A percentile compares a stretch with the other conserved stretches of the same genome.
Conservation (phyloP, 805 yeast genomes). For the Cyberlindnera bimundalis region DNA sequence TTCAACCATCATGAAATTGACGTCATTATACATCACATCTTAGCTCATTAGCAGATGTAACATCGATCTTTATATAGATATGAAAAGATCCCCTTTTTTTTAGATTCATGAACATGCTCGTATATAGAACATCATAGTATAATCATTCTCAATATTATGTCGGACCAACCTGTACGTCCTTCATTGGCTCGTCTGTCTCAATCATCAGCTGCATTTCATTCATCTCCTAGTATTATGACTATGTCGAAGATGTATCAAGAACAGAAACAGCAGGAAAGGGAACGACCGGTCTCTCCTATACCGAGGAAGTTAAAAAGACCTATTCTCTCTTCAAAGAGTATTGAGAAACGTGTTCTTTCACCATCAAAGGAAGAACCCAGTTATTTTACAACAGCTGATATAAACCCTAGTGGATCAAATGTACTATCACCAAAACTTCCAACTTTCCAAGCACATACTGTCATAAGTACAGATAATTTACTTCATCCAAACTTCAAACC, state of each 20-base stretch:
- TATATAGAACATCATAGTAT: too few species aligned
- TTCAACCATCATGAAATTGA: too few species aligned
- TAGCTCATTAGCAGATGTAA: too few species aligned
- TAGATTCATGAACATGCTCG: too few species aligned
- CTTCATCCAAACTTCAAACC: constrained; percentile 1
- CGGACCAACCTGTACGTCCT: background rate
- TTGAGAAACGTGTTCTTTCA: constrained; percentile 16
- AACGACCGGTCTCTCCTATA: too few species aligned
- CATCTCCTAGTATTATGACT: constrained; percentile 26
- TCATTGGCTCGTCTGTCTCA: background rate
- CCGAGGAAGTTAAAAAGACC: too few species aligned
- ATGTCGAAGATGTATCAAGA: constrained; percentile 25
- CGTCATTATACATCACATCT: too few species aligned
- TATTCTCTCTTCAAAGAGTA: constrained; percentile 17
- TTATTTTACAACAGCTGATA: too few species aligned
- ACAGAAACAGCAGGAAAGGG: constrained; percentile 16
- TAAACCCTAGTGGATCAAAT: background rate
- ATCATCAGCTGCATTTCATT: constrained; percentile 12
- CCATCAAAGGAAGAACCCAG: background rate
- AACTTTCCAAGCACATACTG: constrained; percentile 16
- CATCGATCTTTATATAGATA: too few species aligned
- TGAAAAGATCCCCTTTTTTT: too few species aligned
- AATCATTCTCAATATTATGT: too few species aligned
- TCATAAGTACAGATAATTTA: background rate
- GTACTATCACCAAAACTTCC: constrained; percentile 18